Conservation (phyloP, 2,329 filamentous ascomycete species). For the Phialemoniopsis sp. region DNA sequence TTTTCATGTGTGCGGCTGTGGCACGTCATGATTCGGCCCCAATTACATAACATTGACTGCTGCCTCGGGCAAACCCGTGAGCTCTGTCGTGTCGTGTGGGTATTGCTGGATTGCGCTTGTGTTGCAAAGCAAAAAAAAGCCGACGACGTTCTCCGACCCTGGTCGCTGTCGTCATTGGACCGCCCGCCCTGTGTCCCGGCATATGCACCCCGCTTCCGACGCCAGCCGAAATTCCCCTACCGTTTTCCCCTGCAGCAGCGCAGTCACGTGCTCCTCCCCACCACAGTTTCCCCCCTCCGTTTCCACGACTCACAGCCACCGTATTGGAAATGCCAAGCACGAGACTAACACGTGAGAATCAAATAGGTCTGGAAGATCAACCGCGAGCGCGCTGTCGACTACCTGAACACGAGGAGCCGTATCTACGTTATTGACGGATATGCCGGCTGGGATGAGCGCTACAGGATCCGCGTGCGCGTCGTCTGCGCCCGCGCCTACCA, state of each 20-base stretch:
- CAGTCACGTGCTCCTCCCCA: no score
- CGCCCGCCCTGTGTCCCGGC: background rate
- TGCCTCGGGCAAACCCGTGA: no score
- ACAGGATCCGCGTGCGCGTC: slow-evolving; percentile 94
- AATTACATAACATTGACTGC: no score
- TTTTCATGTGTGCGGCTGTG: slow-evolving; percentile 1
- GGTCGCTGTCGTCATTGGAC: slow-evolving; percentile 6
- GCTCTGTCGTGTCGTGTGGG: no score
- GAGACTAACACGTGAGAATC: slow-evolving; percentile 20
- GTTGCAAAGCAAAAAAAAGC: background rate
- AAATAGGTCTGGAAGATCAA: slow-evolving; percentile 98
- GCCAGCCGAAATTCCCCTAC: slow-evolving; percentile 8
- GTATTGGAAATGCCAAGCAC: no score
- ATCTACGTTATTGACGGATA: slow-evolving; percentile 98
- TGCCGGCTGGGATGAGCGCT: slow-evolving; percentile 97
- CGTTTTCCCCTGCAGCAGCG: no score
- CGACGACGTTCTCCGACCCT: slow-evolving; percentile 2
- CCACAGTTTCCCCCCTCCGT: no score
- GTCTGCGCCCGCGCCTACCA: slow-evolving; percentile 99
- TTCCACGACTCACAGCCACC: no score
- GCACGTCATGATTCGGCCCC: no score
- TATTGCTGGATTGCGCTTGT: no score
- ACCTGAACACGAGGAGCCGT: slow-evolving; percentile 96
- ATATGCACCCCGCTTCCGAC: slow-evolving; percentile 7
- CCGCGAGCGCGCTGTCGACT: slow-evolving; percentile 96